These are phyloP conservation scores for Lactarius akahatsu DNA, from an alignment of 768 basidiomycete species.

Conservation along the genomic window DNA sequence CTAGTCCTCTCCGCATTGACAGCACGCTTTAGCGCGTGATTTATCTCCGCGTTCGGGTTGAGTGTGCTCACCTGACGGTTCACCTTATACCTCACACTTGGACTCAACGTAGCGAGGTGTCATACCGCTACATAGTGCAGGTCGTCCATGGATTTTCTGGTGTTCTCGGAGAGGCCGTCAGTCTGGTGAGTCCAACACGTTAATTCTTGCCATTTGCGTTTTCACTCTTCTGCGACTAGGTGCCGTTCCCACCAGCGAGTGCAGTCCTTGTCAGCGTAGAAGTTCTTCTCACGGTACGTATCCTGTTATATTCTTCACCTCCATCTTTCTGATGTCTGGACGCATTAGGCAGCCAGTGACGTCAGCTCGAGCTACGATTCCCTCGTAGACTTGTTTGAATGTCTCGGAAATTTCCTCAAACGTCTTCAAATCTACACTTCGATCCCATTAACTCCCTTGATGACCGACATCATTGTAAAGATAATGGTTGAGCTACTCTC, in stretches of 20 bases:
- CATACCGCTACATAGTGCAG: too few relatives aligned
- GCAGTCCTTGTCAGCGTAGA: neutral
- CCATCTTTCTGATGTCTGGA: neutral
- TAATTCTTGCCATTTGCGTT: neutral
- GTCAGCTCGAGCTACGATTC: conserved; percentile 9
- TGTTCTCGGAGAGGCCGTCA: neutral
- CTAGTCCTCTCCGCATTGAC: too few relatives aligned
- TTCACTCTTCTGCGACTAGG: neutral
- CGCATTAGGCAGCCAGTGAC: neutral
- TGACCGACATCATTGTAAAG: neutral
- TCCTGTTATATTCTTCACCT: neutral
- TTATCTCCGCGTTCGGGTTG: too few relatives aligned
- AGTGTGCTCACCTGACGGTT: too few relatives aligned
- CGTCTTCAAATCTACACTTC: neutral
- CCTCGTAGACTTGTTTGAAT: neutral
- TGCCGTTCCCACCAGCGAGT: neutral
- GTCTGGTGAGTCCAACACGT: neutral
- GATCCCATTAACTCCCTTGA: neutral
- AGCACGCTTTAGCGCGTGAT: too few relatives aligned
- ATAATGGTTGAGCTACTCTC: neutral
- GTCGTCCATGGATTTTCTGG: neutral
- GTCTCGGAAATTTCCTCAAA: neutral
- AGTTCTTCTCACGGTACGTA: neutral
- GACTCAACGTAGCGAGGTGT: too few relatives aligned
- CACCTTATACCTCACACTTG: too few relatives aligned